These are phyloP conservation scores for Phytophthora palmivora DNA, from an alignment of 352 stramenopile genomes.

Conservation along the genomic window DNA sequence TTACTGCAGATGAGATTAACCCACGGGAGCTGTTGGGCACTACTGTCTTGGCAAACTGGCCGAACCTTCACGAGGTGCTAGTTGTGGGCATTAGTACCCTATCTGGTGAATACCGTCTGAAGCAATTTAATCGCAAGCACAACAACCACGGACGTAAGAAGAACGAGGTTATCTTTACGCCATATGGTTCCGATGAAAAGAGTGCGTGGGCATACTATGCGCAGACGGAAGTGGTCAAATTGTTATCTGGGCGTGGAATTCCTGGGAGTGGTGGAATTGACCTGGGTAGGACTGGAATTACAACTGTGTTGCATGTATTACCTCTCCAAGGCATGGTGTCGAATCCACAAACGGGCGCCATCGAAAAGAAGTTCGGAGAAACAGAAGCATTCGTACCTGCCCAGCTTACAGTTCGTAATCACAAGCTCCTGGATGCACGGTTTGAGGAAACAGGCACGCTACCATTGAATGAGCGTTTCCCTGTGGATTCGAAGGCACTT, in stretches of 20 bases:
- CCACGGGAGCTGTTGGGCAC: slow-evolving; percentile 60
- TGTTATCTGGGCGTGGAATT: slow-evolving; percentile 76
- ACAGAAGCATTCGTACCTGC: slow-evolving; percentile 95
- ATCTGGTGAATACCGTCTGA: slow-evolving; percentile 66
- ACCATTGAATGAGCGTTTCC: slow-evolving; percentile 92
- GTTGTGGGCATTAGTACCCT: slow-evolving; percentile 83
- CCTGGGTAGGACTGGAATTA: slow-evolving; percentile 88
- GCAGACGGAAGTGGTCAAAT: slow-evolving; percentile 68
- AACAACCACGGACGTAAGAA: slow-evolving; percentile 25
- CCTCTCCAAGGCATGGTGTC: slow-evolving; percentile 93
- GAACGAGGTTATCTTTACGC: slow-evolving; percentile 48
- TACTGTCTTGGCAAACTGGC: slow-evolving; percentile 97
- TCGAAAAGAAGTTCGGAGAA: slow-evolving; percentile 96
- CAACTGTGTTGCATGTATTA: slow-evolving; percentile 82
- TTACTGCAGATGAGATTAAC: slow-evolving; percentile 36
- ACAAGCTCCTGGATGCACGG: slow-evolving; percentile 93
- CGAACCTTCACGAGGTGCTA: slow-evolving; percentile 97
- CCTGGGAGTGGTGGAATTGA: slow-evolving; percentile 93
- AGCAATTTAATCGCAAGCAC: slow-evolving; percentile 30
- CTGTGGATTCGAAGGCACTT: slow-evolving; percentile 85
- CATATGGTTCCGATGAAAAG: slow-evolving; percentile 61
- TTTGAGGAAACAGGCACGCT: slow-evolving; percentile 92
- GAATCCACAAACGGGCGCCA: slow-evolving; percentile 93
- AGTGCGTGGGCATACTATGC: slow-evolving; percentile 73
- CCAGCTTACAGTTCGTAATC: slow-evolving; percentile 94